These are phyloP conservation scores for Auriculariales sp. DNA, from an alignment of 768 basidiomycete genomes.

Conservation along the genomic window DNA sequence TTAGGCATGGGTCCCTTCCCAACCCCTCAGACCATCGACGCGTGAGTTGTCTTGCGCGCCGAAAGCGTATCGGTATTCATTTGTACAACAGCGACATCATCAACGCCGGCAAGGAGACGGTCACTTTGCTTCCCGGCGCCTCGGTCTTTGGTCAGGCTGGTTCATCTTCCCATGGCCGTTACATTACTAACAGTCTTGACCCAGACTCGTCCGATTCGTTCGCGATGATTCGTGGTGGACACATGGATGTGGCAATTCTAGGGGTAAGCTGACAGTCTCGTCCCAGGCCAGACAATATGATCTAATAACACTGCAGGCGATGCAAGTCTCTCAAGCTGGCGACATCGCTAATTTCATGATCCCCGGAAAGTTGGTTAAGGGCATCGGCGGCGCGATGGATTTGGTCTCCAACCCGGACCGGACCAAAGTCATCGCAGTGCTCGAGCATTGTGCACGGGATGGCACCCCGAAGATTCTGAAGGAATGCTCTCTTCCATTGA, in stretches of 20 bases:
- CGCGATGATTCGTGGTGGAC: conserved; percentile 95
- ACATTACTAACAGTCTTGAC: not conserved
- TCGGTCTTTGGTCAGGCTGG: conserved; percentile 63
- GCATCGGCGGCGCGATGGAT: conserved; percentile 94
- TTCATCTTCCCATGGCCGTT: not conserved
- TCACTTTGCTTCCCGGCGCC: conserved; percentile 84
- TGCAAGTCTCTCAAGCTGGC: conserved; percentile 87
- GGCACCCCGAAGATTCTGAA: conserved; percentile 80
- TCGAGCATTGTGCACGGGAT: conserved; percentile 85
- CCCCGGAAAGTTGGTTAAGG: conserved; percentile 84
- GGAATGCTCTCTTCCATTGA: conserved; percentile 71
- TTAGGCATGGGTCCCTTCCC: conserved; percentile 49
- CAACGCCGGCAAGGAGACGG: conserved; percentile 90
- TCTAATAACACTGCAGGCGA: conserved; percentile 36
- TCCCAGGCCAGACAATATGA: conserved; percentile 1
- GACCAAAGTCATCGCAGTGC: conserved; percentile 80
- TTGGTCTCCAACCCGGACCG: conserved; percentile 91
- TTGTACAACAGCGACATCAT: conserved; percentile 54
- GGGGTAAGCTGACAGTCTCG: conserved; percentile 38
- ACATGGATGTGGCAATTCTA: conserved; percentile 85
- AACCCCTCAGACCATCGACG: conserved; percentile 60
- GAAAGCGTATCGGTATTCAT: conserved; percentile 4
- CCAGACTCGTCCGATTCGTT: conserved; percentile 86
- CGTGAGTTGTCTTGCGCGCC: conserved; percentile 31
- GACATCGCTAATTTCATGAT: conserved; percentile 99